Conservation (phyloP, 2,329 filamentous ascomycete genomes). For the Westerdykella ornata region DNA sequence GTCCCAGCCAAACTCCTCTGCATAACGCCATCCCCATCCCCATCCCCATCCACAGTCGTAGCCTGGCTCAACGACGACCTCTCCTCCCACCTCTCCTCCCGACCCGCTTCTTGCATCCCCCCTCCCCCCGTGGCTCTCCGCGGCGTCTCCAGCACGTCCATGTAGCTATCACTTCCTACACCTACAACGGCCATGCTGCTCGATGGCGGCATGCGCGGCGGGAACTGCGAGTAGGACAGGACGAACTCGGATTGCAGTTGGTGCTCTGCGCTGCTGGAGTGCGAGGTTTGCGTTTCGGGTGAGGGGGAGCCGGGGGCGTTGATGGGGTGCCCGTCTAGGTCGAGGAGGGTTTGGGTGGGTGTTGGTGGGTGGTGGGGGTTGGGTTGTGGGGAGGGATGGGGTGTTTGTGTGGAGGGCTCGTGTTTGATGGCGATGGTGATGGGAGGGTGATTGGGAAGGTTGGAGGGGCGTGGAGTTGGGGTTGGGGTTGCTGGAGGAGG, state of each 20-base stretch:
- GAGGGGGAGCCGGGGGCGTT: constrained; percentile 20
- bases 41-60: constrained; percentile 20
- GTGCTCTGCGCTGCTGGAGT: constrained; percentile 29
- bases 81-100: not conserved
- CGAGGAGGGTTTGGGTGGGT: constrained; percentile 5
- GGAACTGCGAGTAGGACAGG: constrained; percentile 28
- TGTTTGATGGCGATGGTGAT: constrained; percentile 23
- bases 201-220: constrained; percentile 10
- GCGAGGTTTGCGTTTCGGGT: constrained; percentile 12
- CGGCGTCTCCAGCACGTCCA: not conserved
- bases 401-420: constrained; percentile 5
- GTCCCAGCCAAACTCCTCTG: constrained; percentile 1
- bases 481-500: no score
- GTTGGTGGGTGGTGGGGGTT: not conserved
- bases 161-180: not conserved
- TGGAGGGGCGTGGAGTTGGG: no score
- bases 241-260: constrained; percentile 27
- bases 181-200: constrained; percentile 24
- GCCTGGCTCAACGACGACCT: constrained; percentile 24
- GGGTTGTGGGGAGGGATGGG: constrained; percentile 2
- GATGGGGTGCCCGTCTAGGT: constrained; percentile 17
- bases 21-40: constrained; percentile 12
- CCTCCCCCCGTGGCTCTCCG: not conserved
- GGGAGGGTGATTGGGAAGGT: constrained; percentile 3
- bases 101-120: constrained; percentile 11